Evolutionary conservation across 495 filamentous ascomycete species (phyloP).

Genomic region (Aspergillus conjunctus): DNA sequence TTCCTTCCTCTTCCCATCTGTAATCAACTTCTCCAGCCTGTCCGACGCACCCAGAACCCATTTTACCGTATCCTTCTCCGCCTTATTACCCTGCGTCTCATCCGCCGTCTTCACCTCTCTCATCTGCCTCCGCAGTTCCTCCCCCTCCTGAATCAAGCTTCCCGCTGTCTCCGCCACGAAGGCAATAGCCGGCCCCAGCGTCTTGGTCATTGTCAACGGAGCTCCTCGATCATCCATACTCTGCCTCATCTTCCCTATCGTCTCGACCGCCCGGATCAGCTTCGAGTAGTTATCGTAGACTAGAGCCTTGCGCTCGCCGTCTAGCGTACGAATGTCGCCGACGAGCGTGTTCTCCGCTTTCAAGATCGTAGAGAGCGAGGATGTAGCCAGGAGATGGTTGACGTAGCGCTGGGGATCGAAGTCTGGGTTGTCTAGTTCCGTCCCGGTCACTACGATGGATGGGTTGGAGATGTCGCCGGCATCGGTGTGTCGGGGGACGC

Average conservation of each 20-base stretch:
- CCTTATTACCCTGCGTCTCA: slow-evolving; percentile 41
- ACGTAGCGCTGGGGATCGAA: slow-evolving; percentile 52
- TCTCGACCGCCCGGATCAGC: slow-evolving; percentile 91
- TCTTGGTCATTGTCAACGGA: slow-evolving; percentile 56
- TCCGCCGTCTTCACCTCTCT: slow-evolving; percentile 40
- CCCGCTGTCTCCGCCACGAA: slow-evolving; percentile 80
- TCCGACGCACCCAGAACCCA: slow-evolving; percentile 68
- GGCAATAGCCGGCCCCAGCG: slow-evolving; percentile 72
- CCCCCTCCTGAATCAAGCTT: slow-evolving; percentile 59
- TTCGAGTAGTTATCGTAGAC: slow-evolving; percentile 99
- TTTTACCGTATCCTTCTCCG: slow-evolving; percentile 65
- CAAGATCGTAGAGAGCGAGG: slow-evolving; percentile 66
- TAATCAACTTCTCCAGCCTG: slow-evolving; percentile 52
- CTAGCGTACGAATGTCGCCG: slow-evolving; percentile 80
- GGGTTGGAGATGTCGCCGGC: slow-evolving; percentile 39
- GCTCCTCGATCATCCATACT: slow-evolving; percentile 54
- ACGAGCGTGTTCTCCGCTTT: slow-evolving; percentile 58
- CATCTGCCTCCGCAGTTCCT: slow-evolving; percentile 39
- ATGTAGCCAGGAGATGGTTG: slow-evolving; percentile 46
- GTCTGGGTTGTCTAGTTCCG: slow-evolving; percentile 50
- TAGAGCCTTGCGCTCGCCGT: slow-evolving; percentile 93
- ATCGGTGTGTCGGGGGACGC: slow-evolving; percentile 45
- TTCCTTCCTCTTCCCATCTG: slow-evolving; percentile 51
- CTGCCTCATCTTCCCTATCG: slow-evolving; percentile 70
- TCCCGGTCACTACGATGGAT: slow-evolving; percentile 36